Evolutionary conservation across 345 rosid species (phyloP), one percentile per base, ranked within the genome.

Genomic region (Lepidium aucheri): DNA sequence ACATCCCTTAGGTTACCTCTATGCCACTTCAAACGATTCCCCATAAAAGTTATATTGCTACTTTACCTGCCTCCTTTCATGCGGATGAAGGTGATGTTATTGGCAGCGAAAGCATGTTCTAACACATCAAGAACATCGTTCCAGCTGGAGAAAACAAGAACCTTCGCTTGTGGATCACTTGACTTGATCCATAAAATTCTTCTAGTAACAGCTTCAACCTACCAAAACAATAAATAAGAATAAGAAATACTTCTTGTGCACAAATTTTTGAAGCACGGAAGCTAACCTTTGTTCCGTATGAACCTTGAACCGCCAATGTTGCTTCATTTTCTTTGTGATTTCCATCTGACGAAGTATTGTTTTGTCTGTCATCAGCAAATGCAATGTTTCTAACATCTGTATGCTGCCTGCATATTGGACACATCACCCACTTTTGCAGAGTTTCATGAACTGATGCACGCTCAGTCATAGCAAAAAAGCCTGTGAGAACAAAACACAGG

Each of bases 131-230:
- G 98, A 67, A 93, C 98, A 80, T 90, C 98, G 13, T 93, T 90
- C 97, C 98, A 93, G 78, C 98, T 90, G 35, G 97, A 90, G 82
- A 88, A 93, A 67, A 88, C 96, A 50, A 93, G 89, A 73, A 93
- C 94, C 81, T 93, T 93, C 6, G 96, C 90, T 35, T 78, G 57
- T 8, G 86, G 87, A 73, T 90, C 86, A 5, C 84, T 76, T 55
- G 78, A 81, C 66, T 88, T 90, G 81, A 93, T 90, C 87, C 88
- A 84, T 83, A 90, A 79, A 45, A 90, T 79, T 77, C 98, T 88
- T 80, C 95, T 83, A 2, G 86, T 84, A 68, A 93, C 75, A 57
- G 97, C 98, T 83, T 90, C 97, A 45, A 93, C 82, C 97, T 93
- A 81, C 72, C 50, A 55, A 75, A 41, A 74, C 60, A 70, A 62